A percentile compares a stretch with the other conserved stretches of the same genome.
phyloP scores from a whole-genome alignment of 306 rosid species.

The Abrus precatorius region DNA sequence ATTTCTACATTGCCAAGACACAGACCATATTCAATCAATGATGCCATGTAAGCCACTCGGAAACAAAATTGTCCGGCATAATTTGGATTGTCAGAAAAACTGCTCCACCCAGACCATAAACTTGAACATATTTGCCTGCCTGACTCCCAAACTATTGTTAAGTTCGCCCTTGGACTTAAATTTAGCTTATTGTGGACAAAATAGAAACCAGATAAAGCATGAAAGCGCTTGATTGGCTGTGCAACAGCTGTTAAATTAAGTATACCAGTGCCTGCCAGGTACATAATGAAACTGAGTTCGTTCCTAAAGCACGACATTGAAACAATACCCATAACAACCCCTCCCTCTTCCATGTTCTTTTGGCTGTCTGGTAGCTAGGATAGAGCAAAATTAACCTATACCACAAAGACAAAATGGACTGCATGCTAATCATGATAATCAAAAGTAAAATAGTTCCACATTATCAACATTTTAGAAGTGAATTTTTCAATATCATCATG shows the following conservation, averaged over 20 bases:
- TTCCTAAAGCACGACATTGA: constrained; percentile 5
- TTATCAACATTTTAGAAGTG: background rate
- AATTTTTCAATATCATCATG: background rate
- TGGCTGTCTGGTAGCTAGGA: constrained; percentile 7
- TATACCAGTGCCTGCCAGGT: constrained; percentile 63
- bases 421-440: background rate
- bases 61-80: constrained; percentile 73
- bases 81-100: constrained; percentile 55
- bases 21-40: constrained; percentile 74
- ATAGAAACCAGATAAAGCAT: constrained; percentile 87
- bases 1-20: constrained; percentile 75
- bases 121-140: constrained; percentile 75
- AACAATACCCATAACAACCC: constrained; percentile 6
- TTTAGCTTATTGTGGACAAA: constrained; percentile 73
- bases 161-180: constrained; percentile 70
- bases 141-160: constrained; percentile 73
- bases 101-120: constrained; percentile 64
- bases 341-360: constrained; percentile 10
- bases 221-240: constrained; percentile 60
- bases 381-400: background rate
- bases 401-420: background rate
- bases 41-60: constrained; percentile 82
- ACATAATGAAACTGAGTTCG: constrained; percentile 37
- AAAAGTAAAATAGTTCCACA: background rate
- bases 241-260: constrained; percentile 62